phyloP scores from a whole-genome alignment of 176 grass and related monocot genomes.

The Dendrocalamus sinicus region DNA sequence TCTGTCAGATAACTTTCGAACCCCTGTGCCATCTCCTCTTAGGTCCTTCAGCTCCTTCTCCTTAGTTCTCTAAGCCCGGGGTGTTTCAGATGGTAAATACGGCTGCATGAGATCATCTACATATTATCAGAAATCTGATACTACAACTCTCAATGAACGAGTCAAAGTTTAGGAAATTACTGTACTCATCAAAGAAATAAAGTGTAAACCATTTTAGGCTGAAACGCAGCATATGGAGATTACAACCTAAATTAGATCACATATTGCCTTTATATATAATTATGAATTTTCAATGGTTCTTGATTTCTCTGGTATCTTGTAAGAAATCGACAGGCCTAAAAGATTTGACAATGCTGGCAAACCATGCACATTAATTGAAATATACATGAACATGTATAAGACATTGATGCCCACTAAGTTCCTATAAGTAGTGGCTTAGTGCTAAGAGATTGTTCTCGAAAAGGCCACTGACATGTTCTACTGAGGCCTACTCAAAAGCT shows the following conservation, averaged over 20 bases:
- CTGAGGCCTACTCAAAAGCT: conserved; percentile 23
- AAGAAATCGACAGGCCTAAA: not conserved
- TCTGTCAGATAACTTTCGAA: conserved; percentile 77
- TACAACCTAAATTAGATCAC: conserved; percentile 8
- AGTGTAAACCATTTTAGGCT: not conserved
- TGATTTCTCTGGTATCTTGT: not conserved
- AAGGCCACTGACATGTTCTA: conserved; percentile 25
- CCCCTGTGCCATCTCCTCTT: conserved; percentile 78
- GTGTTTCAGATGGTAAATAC: conserved; percentile 88
- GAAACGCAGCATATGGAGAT: not conserved
- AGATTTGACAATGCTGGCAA: not conserved
- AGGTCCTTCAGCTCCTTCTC: conserved; percentile 80
- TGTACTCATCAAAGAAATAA: not conserved
- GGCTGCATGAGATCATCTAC: conserved; percentile 66
- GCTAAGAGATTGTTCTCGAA: conserved; percentile 24
- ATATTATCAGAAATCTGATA: conserved; percentile 41
- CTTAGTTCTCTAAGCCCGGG: conserved; percentile 77
- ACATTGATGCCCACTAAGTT: conserved; percentile 16
- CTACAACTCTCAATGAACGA: not conserved
- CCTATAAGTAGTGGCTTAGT: not conserved
- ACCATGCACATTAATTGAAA: not conserved
- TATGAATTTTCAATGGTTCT: conserved; percentile 15
- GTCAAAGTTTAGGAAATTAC: not conserved
- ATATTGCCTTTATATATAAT: not conserved
- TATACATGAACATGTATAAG: not conserved